A percentile compares a stretch with the other conserved stretches of the same genome.
Conservation (phyloP, 805 yeast genomes). For the Scheffersomyces spartinae region DNA sequence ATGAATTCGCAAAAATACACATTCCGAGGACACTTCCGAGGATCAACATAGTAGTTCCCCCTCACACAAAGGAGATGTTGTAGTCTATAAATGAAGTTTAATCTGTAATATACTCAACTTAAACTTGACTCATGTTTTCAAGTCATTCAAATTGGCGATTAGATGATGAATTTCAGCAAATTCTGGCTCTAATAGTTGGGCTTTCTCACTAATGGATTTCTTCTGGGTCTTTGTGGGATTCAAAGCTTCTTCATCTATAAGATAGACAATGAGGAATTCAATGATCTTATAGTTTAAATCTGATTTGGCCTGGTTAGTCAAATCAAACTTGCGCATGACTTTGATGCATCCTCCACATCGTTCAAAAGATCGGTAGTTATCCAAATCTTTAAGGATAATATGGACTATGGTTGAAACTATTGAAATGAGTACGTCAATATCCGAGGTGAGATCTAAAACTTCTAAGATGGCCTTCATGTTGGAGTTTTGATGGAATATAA, state of each 20-base stretch:
- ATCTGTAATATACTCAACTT: too few relatives aligned
- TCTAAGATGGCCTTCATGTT: too few relatives aligned
- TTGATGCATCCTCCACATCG: conserved; percentile 43
- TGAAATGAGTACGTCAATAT: conserved; percentile 13
- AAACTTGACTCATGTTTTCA: too few relatives aligned
- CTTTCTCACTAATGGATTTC: conserved; percentile 33
- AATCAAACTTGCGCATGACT: conserved; percentile 22
- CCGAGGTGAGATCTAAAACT: conserved; percentile 2
- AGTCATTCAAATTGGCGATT: not conserved
- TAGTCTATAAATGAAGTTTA: too few relatives aligned
- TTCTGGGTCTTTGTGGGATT: conserved; percentile 9
- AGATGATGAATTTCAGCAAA: conserved; percentile 1
- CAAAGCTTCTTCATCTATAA: conserved; percentile 43
- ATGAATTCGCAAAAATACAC: too few relatives aligned
- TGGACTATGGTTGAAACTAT: conserved; percentile 47
- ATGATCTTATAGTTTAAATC: conserved; percentile 50
- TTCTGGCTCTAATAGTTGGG: conserved; percentile 19
- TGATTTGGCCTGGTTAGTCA: conserved; percentile 15
- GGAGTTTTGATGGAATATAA: too few relatives aligned
- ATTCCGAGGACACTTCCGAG: too few relatives aligned
- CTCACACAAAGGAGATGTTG: too few relatives aligned
- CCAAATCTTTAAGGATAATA: conserved; percentile 42
- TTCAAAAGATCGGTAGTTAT: conserved; percentile 51
- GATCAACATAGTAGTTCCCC: too few relatives aligned
- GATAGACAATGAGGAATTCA: conserved; percentile 59